Conservation (phyloP, 2,329 filamentous ascomycete genomes). For the Venturia pyrina region DNA sequence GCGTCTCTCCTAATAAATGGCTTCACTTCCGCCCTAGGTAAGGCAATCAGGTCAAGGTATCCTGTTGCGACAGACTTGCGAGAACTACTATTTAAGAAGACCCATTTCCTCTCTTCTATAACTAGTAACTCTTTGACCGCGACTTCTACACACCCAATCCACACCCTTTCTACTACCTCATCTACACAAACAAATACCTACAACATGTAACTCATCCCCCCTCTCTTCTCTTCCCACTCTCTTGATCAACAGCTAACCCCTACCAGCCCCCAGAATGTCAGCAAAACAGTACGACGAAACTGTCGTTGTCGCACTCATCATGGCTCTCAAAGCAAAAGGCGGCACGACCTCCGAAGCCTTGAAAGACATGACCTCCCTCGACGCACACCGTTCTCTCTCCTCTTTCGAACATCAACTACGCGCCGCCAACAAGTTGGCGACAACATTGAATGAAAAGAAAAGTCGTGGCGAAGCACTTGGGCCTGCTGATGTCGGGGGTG, state of each 20-base stretch:
- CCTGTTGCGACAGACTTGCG: too few species aligned
- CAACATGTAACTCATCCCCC: too few species aligned
- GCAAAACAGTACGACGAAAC: conserved; percentile 8
- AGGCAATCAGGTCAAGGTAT: too few species aligned
- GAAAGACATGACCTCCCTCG: conserved; percentile 1
- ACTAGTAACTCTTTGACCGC: background rate
- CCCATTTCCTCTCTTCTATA: background rate
- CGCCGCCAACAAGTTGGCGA: conserved; percentile 1
- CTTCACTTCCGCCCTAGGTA: background rate
- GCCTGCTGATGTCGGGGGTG: background rate
- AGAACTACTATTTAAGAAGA: background rate
- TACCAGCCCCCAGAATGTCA: background rate
- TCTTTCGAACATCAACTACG: conserved; percentile 1
- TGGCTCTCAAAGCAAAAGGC: background rate
- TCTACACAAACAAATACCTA: too few species aligned
- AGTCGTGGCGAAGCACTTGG: background rate
- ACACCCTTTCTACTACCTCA: background rate
- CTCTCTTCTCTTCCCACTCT: background rate
- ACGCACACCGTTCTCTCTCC: conserved; percentile 1
- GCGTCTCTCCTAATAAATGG: background rate
- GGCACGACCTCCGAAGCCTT: background rate
- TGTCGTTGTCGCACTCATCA: conserved; percentile 3
- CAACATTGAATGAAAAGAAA: background rate
- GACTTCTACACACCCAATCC: too few species aligned
- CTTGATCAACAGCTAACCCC: background rate